phyloP scores from a whole-genome alignment of 768 basidiomycete species.

The Suillus occidentalis region DNA sequence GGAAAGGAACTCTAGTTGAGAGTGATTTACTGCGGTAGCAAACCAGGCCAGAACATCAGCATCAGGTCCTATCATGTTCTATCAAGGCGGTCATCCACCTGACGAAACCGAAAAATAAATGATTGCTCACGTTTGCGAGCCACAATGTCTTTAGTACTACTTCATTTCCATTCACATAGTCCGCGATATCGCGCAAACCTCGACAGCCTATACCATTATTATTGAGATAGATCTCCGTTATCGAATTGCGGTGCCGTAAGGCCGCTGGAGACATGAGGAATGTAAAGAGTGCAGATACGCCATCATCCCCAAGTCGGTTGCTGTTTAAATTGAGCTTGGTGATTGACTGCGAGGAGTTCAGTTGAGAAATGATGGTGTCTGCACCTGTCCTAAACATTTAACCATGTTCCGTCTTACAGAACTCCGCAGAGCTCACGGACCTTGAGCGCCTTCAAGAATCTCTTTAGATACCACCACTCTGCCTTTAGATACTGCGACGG shows the following conservation, averaged over 20 bases:
- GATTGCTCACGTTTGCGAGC: conserved; percentile 52
- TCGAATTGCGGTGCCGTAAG: conserved; percentile 37
- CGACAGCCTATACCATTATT: conserved; percentile 52
- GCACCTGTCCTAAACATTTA: conserved; percentile 44
- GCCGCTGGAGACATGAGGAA: conserved; percentile 46
- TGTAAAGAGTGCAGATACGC: conserved; percentile 51
- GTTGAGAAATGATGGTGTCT: conserved; percentile 46
- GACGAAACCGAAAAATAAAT: background rate
- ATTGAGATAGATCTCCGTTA: conserved; percentile 58
- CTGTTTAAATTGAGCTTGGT: conserved; percentile 54
- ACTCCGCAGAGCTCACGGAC: background rate
- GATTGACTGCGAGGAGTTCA: conserved; percentile 43
- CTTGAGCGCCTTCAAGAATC: background rate
- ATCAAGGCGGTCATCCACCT: conserved; percentile 23
- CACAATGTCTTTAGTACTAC: conserved; percentile 43
- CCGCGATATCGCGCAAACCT: conserved; percentile 51
- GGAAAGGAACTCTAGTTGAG: conserved; percentile 49
- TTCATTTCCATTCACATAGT: conserved; percentile 50
- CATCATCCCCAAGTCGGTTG: conserved; percentile 59
- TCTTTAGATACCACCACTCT: background rate
- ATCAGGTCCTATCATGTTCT: conserved; percentile 44
- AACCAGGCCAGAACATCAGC: conserved; percentile 38
- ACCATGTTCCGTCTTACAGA: background rate
- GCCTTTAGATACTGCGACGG: background rate
- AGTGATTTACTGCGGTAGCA: conserved; percentile 52